A percentile compares a stretch with the other conserved stretches of the same genome.
Evolutionary conservation across 257 asterid genomes (phyloP).

Genomic region (Penstemon barbatus): DNA sequence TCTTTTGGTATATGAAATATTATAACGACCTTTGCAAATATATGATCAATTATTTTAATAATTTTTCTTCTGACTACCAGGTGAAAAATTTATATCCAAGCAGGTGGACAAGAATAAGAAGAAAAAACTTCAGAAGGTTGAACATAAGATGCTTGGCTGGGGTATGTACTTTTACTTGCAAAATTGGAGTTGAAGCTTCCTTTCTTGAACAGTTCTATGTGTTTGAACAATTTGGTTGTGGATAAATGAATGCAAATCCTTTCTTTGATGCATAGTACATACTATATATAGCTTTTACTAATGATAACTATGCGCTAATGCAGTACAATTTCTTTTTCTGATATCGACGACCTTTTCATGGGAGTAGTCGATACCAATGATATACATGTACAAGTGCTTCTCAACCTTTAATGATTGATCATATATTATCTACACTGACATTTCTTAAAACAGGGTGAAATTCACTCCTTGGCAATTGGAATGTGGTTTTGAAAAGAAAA

Average conservation of each 20-base stretch:
- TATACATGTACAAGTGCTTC: neutral
- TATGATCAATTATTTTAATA: neutral
- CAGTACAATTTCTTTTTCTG: too few species aligned
- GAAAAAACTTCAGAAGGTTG: constrained; percentile 82
- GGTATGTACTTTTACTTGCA: constrained; percentile 52
- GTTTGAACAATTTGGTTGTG: constrained; percentile 16
- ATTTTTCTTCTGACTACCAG: constrained; percentile 42
- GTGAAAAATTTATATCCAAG: constrained; percentile 77
- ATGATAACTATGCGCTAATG: constrained; percentile 1
- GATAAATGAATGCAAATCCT: neutral
- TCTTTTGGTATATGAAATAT: constrained; percentile 26
- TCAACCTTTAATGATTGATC: neutral
- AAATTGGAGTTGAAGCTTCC: constrained; percentile 12
- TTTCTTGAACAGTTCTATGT: constrained; percentile 1
- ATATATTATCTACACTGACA: too few species aligned
- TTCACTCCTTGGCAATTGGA: neutral
- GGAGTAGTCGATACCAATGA: neutral
- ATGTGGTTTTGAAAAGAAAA: neutral
- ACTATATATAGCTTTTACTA: neutral
- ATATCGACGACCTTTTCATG: neutral
- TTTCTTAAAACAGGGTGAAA: neutral
- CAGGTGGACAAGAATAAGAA: constrained; percentile 86
- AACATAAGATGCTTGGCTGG: constrained; percentile 97
- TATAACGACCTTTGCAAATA: constrained; percentile 4
- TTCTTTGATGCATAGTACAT: neutral